A percentile compares a stretch with the other conserved stretches of the same genome.
Conservation (phyloP, 2,329 filamentous ascomycete genomes). For the Botrytis squamosa region DNA sequence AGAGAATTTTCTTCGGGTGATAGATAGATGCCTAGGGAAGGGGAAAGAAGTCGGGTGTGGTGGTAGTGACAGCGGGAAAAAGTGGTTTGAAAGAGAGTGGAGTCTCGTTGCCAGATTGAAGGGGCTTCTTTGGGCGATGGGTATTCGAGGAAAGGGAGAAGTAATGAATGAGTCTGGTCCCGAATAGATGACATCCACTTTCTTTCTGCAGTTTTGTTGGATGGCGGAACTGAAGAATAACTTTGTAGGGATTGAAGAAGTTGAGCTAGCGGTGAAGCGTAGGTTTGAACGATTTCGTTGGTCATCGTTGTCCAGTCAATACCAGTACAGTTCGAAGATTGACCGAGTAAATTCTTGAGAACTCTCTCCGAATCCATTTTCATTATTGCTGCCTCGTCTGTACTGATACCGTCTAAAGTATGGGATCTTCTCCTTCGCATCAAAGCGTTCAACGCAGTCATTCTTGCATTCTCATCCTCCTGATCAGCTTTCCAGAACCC, state of each 20-base stretch:
- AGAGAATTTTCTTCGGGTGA: slow-evolving; percentile 42
- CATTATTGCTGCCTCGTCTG: slow-evolving; percentile 41
- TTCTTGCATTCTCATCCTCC: slow-evolving; percentile 32
- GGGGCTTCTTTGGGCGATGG: slow-evolving; percentile 35
- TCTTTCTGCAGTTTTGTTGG: slow-evolving; percentile 34
- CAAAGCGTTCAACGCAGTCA: slow-evolving; percentile 39
- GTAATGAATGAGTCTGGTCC: slow-evolving; percentile 44
- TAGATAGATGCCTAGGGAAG: slow-evolving; percentile 34
- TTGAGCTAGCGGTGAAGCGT: slow-evolving; percentile 40
- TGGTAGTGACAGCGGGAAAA: slow-evolving; percentile 46
- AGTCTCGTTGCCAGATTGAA: slow-evolving; percentile 39
- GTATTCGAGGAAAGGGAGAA: slow-evolving; percentile 49
- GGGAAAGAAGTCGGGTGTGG: slow-evolving; percentile 42
- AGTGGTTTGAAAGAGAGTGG: slow-evolving; percentile 41
- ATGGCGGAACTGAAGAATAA: slow-evolving; percentile 26
- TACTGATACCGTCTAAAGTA: slow-evolving; percentile 39
- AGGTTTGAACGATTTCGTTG: slow-evolving; percentile 45
- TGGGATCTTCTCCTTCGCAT: slow-evolving; percentile 43
- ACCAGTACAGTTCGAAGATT: slow-evolving; percentile 40
- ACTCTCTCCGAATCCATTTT: slow-evolving; percentile 38
- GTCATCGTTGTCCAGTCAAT: slow-evolving; percentile 47
- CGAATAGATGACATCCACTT: slow-evolving; percentile 41
- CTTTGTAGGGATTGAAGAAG: slow-evolving; percentile 36
- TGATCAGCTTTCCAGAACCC: slow-evolving; percentile 42
- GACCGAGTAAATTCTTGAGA: slow-evolving; percentile 34